Percentiles rank a stretch among this genome's conserved stretches.
phyloP scores from a whole-genome alignment of 495 filamentous ascomycete species.

The Sordaria brevicollis region DNA sequence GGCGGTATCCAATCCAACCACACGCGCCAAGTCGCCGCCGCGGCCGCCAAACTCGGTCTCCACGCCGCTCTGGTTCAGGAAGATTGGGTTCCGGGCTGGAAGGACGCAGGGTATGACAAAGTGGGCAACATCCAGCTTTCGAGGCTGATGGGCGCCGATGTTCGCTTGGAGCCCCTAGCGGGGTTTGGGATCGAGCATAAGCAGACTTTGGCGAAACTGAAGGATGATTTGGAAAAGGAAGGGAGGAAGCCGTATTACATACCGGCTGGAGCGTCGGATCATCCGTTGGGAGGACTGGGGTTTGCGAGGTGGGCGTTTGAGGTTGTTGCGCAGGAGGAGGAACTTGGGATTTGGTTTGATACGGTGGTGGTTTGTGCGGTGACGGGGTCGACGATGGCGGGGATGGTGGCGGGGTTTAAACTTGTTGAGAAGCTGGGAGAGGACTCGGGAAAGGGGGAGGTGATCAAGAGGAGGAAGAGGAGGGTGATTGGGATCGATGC shows the following conservation, averaged over 20 bases:
- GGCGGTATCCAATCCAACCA: conserved; percentile 60
- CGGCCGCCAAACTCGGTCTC: conserved; percentile 41
- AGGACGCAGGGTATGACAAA: conserved; percentile 37
- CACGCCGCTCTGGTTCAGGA: conserved; percentile 49
- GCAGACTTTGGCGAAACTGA: conserved; percentile 34
- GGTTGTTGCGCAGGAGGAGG: conserved; percentile 46
- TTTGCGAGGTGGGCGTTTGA: conserved; percentile 58
- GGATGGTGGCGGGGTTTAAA: conserved; percentile 56
- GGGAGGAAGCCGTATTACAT: conserved; percentile 55
- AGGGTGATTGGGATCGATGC: conserved; percentile 53
- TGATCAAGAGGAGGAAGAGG: conserved; percentile 17
- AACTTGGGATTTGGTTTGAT: conserved; percentile 45
- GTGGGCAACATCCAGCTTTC: conserved; percentile 56
- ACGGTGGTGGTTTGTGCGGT: conserved; percentile 53
- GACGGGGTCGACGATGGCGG: conserved; percentile 52
- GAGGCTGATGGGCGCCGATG: conserved; percentile 50
- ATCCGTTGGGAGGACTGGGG: conserved; percentile 54
- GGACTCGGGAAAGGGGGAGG: conserved; percentile 12
- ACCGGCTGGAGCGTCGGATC: conserved; percentile 53
- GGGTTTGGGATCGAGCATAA: conserved; percentile 53
- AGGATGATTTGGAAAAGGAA: conserved; percentile 29
- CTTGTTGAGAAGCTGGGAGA: conserved; percentile 29
- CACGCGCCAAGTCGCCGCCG: conserved; percentile 52
- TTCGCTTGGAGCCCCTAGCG: conserved; percentile 35
- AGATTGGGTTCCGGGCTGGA: conserved; percentile 48